phyloP scores from a whole-genome alignment of 2,329 filamentous ascomycete species.

The Parastagonospora avenae region DNA sequence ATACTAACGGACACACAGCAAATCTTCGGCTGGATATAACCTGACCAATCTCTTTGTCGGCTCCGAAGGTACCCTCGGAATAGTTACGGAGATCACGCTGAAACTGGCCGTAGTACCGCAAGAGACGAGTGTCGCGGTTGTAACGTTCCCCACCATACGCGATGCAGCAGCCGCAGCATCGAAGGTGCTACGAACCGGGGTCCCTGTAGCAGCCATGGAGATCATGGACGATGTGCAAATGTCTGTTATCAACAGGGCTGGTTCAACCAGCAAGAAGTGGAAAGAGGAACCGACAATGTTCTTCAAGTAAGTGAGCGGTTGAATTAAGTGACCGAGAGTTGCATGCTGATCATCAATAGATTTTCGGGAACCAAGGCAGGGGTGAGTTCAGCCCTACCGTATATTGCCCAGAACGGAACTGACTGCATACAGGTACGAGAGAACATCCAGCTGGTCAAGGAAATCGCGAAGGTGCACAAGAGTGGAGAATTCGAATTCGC shows the following conservation, averaged over 20 bases:
- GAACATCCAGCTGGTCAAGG: conserved; percentile 71
- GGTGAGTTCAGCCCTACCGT: conserved; percentile 31
- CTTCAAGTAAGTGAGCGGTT: conserved; percentile 65
- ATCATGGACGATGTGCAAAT: conserved; percentile 91
- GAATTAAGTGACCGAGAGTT: conserved; percentile 3
- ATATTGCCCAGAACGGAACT: conserved; percentile 31
- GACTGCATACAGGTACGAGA: conserved; percentile 65
- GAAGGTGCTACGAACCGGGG: conserved; percentile 74
- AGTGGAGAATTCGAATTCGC: conserved; percentile 62
- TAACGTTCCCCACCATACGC: conserved; percentile 77
- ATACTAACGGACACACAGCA: conserved; percentile 48
- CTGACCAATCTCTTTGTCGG: conserved; percentile 80
- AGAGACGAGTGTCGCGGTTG: conserved; percentile 77
- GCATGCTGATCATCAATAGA: conserved; percentile 37
- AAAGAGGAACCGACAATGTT: conserved; percentile 78
- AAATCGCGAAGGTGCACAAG: conserved; percentile 67
- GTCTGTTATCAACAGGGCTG: conserved; percentile 77
- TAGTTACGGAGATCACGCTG: conserved; percentile 82
- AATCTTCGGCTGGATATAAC: conserved; percentile 83
- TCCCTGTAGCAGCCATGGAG: conserved; percentile 79
- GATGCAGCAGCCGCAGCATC: conserved; percentile 77
- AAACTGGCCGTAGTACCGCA: conserved; percentile 79
- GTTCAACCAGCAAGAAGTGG: conserved; percentile 73
- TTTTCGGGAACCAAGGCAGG: conserved; percentile 78
- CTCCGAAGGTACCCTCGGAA: conserved; percentile 78